Conservation (phyloP, 345 rosid genomes). For the Mallotus nudiflorus region DNA sequence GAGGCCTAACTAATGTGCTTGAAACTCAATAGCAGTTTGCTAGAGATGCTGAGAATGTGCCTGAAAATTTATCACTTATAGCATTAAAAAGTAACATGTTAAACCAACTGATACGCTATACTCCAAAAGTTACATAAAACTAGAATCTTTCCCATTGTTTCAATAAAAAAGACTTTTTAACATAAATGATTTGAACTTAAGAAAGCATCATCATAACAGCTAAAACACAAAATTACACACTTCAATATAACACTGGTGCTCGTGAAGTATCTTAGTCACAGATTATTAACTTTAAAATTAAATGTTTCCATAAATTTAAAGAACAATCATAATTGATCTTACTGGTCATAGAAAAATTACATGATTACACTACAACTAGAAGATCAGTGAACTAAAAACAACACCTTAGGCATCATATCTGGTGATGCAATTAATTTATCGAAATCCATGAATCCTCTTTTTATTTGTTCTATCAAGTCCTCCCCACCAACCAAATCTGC, state of each 20-base stretch:
- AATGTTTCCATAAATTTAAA: too few species aligned
- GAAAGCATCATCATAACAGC: too few species aligned
- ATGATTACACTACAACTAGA: constrained; percentile 3
- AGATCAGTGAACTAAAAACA: constrained; percentile 35
- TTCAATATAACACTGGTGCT: too few species aligned
- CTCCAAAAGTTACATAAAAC: neutral
- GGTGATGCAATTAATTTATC: constrained; percentile 98
- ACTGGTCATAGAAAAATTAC: constrained; percentile 3
- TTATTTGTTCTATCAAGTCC: constrained; percentile 88
- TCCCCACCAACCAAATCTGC: constrained; percentile 98
- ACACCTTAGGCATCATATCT: constrained; percentile 99
- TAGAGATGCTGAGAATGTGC: neutral
- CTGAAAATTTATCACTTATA: neutral
- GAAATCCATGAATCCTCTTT: constrained; percentile 94
- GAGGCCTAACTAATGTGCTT: neutral
- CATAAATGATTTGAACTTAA: too few species aligned
- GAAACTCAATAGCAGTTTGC: neutral
- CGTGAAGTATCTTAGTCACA: neutral
- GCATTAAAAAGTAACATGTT: neutral
- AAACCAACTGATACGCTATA: neutral
- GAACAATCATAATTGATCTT: neutral
- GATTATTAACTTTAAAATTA: neutral
- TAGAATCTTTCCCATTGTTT: neutral
- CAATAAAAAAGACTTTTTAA: neutral
- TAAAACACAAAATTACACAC: too few species aligned